Conservation (phyloP, 768 basidiomycete genomes). For the Guyanaporus albipodus region DNA sequence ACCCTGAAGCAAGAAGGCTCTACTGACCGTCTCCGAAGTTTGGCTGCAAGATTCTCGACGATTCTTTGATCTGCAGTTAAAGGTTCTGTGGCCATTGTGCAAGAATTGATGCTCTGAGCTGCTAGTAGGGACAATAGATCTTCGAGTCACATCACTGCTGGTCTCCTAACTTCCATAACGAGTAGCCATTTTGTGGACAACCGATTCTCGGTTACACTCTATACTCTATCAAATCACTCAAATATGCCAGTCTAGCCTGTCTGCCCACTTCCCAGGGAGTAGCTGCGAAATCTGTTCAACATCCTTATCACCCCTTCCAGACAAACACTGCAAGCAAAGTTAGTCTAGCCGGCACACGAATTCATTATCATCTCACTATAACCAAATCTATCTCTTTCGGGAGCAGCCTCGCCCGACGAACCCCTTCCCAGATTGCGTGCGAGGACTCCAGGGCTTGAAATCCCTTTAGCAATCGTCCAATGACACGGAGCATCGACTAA, state of each 20-base stretch:
- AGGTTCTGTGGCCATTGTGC: constrained; percentile 42
- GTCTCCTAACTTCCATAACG: constrained; percentile 15
- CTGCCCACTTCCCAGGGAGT: constrained; percentile 90
- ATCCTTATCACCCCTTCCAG: constrained; percentile 96
- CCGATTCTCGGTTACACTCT: no score
- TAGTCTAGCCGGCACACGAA: constrained; percentile 4
- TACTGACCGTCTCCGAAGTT: constrained; percentile 67
- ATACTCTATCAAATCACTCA: constrained; percentile 15
- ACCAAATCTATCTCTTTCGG: constrained; percentile 85
- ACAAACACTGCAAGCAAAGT: constrained; percentile 62
- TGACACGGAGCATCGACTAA: constrained; percentile 30
- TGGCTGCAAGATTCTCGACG: constrained; percentile 68
- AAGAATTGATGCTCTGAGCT: not conserved
- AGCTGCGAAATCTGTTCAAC: constrained; percentile 95
- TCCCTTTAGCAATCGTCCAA: constrained; percentile 5
- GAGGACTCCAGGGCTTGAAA: constrained; percentile 83
- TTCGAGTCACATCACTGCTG: constrained; percentile 19
- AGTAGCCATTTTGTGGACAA: not conserved
- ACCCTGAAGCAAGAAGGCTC: constrained; percentile 34
- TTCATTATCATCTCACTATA: constrained; percentile 56
- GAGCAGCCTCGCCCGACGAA: constrained; percentile 79
- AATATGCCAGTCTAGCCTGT: constrained; percentile 90
- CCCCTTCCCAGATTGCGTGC: constrained; percentile 93
- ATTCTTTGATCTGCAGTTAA: constrained; percentile 43
- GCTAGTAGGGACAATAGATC: no score